Base-by-base conservation (phyloP, 805 yeast species). In the Sugiyamaella mastotermitis region DNA sequence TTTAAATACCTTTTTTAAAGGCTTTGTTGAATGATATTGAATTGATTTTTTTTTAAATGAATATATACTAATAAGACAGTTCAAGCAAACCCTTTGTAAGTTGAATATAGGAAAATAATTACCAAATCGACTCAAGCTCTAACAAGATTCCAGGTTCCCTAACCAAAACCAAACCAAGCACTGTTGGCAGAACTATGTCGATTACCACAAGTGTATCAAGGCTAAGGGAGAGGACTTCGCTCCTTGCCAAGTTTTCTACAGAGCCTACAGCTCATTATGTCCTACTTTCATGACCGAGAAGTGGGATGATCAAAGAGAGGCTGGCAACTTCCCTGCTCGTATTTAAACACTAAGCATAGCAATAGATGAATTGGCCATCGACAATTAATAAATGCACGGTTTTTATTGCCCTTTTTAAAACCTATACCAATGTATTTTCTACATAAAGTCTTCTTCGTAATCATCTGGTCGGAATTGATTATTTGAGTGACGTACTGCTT, bases 161-260 rank as follows among this genome's bases (percentile, higher is more conserved):
- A 78, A 86, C 74, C 88, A 80, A 67, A 90, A 90, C 79, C 98
- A 90, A 71, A 85, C 97, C 58, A 87, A 83, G 72, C 96, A 90
- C 75, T 92, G 97, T 75, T 94, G 90, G 80, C 97, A 90, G 72
- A 76, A 90, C 55, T 92, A 90, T 72, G 86, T 92, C 58, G 98
- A 92, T 69, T 92, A 90, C 79, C 92, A 83, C 81, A 88, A 87
- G 68, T 92, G 98, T 74, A 78, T 92, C 62, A 83, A 80, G 58
- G 86, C 88, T 52, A 90, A 90, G 72, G 98, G 98, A 61, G 97
- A 90, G 70, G 97, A 88, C 47, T 92, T 92, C 61, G 95, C 88
- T 57, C 97, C 97, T 60, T 92, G 98, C 69, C 76, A 87, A 69
- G 88, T 84, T 56, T 92, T 92, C 73, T 84, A 77, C 79, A 82